Percentiles rank a stretch among this genome's conserved stretches.
These are phyloP conservation scores for Acanthamoeba divionensis DNA, from an alignment of 208 protist genomes.

Conservation along the genomic window DNA sequence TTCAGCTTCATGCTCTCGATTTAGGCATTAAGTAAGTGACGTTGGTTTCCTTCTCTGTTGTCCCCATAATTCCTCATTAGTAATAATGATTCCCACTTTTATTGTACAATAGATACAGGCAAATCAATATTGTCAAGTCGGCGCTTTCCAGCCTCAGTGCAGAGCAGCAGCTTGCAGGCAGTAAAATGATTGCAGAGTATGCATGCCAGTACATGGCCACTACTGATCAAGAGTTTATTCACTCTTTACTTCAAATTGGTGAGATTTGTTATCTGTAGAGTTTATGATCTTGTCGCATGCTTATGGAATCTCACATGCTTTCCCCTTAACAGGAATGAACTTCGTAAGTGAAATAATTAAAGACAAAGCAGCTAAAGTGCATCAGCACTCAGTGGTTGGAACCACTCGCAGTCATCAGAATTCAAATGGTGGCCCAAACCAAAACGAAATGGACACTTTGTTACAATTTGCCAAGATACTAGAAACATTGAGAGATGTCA, in stretches of 20 bases:
- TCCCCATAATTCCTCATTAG: too few relatives aligned
- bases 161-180: background rate
- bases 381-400: too few relatives aligned
- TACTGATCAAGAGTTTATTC: background rate
- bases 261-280: background rate
- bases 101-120: too few relatives aligned
- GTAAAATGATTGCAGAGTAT: background rate
- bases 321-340: background rate
- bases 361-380: background rate
- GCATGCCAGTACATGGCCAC: background rate
- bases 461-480: background rate
- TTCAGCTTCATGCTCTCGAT: constrained; percentile 18
- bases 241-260: constrained; percentile 28
- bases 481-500: too few relatives aligned
- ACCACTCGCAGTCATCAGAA: too few relatives aligned
- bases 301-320: background rate
- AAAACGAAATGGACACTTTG: background rate
- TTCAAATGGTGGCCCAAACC: background rate
- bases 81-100: too few relatives aligned
- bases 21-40: too few relatives aligned
- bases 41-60: too few relatives aligned
- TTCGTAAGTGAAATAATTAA: constrained; percentile 22
- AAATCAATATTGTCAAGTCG: constrained; percentile 2
- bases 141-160: background rate
- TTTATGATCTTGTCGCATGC: background rate